Base-by-base conservation (phyloP, 805 yeast species). In the Brettanomyces custersianus region DNA sequence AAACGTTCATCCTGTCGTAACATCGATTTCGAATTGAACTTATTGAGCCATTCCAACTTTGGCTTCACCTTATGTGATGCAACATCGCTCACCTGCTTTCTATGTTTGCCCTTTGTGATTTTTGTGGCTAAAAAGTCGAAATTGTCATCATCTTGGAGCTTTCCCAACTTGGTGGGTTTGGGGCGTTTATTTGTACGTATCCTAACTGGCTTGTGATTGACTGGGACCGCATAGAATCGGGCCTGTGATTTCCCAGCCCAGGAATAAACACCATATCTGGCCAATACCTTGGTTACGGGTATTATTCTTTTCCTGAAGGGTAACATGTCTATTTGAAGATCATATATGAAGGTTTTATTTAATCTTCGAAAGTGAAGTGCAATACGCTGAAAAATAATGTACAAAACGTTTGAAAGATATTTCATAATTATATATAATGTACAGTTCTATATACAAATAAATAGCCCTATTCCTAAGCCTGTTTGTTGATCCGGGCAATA, bases 401-500 rank as follows among this genome's bases (percentile, higher is more conserved):
- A n/a, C n/a, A n/a, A n/a, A n/a, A n/a, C n/a, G n/a, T n/a, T n/a
- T n/a, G n/a, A n/a, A n/a, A n/a, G n/a, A n/a, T n/a, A n/a, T n/a
- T n/a, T n/a, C n/a, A n/a, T n/a, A n/a, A n/a, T n/a, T n/a, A n/a
- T n/a, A n/a, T n/a, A n/a, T n/a, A n/a, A n/a, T n/a, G n/a, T n/a
- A n/a, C n/a, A n/a, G n/a, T n/a, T n/a, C n/a, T n/a, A n/a, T n/a
- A n/a, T n/a, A n/a, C n/a, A n/a, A n/a, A n/a, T n/a, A n/a, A n/a
- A n/a, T n/a, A n/a, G n/a, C n/a, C n/a, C n/a, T n/a, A n/a, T n/a
- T n/a, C n/a, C n/a, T n/a, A 26, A 16, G 24, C 41, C 20, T 46
- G 42, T 23, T 39, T 45, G 44, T 53, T 55, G 48, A 85, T 81
- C 57, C 95, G 74, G 20, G 74, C 54, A 35, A 86, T 74, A 58